These are phyloP conservation scores for Striga hermonthica DNA, from an alignment of 305 asterid species.

Conservation along the genomic window DNA sequence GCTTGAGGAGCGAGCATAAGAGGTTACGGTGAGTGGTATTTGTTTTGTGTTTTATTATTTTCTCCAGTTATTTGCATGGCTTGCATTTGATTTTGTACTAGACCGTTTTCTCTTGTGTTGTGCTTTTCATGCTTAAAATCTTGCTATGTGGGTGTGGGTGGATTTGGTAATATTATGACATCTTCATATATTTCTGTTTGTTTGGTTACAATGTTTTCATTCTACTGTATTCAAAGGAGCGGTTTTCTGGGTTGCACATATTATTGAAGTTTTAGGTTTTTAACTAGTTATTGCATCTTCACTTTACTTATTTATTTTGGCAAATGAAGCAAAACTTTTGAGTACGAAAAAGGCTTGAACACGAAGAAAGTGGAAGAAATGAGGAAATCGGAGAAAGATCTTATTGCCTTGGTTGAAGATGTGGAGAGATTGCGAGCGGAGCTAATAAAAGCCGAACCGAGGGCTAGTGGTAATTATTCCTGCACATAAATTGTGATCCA, in stretches of 20 bases:
- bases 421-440: conserved; percentile 56
- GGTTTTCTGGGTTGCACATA: background rate
- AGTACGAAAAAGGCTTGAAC: conserved; percentile 61
- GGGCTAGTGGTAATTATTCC: conserved; percentile 48
- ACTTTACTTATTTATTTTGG: background rate
- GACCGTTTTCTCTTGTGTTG: background rate
- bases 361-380: conserved; percentile 59
- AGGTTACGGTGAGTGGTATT: conserved; percentile 59
- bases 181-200: background rate
- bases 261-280: background rate
- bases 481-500: conserved; percentile 16
- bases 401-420: conserved; percentile 55
- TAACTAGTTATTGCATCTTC: conserved; percentile 17
- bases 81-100: conserved; percentile 3
- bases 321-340: conserved; percentile 54
- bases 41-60: conserved; percentile 17
- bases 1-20: conserved; percentile 58
- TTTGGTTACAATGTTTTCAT: background rate
- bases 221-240: conserved; percentile 7
- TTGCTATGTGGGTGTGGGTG: background rate
- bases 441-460: conserved; percentile 48
- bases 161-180: background rate
- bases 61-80: background rate
- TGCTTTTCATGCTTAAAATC: background rate
- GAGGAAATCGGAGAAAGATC: conserved; percentile 63